Evolutionary conservation across 192 early-diverging fungal species (phyloP), one percentile per base, ranked within the genome.

Genomic region (Mortierella hygrophila): DNA sequence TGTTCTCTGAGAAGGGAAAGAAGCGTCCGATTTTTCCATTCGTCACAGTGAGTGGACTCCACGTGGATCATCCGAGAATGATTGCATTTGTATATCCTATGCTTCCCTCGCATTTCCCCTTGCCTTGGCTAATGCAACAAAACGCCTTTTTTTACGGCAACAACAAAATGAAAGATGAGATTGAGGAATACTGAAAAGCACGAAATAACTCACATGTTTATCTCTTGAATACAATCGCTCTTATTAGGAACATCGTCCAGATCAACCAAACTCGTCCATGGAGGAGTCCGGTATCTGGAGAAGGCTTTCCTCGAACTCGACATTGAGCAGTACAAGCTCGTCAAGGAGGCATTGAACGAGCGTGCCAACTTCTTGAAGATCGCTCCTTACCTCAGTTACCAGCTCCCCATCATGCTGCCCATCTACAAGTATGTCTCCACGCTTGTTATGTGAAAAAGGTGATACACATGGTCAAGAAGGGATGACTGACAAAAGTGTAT

Each of bases 301-400:
- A 99, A 99, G 91, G 97, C 98, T 32, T 94, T 99, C 72, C 92
- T 94, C 90, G 97, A 98, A 69, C 88, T 97, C 38, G 98, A 99
- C 82, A 97, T 96, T 90, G 97, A 96, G 89, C 98, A 99, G 87
- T 98, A 96, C 94, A 97, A 97, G 89, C 92, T 99, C 71, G 98
- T 99, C 32, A 91, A 92, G 69, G 97, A 99, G 83, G 98, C 98
- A 5, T 93, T 99, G 88, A 97, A 98, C 76, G 98, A 99, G 88
- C 96, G 98, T 81, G 93, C 94, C 72, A 95, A 94, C 71, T 98
- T 99, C 83, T 91, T 99, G 80, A 94, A 96, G 57, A 98, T 98
- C 85, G 98, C 98, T n/a, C 98, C 98, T 70, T 98, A 97, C 79
- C 91, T 99, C 47, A 93, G 94, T 76, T 94, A 96, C 86, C 95